phyloP scores from a whole-genome alignment of 345 rosid species.

The Gynandropsis gynandra region DNA sequence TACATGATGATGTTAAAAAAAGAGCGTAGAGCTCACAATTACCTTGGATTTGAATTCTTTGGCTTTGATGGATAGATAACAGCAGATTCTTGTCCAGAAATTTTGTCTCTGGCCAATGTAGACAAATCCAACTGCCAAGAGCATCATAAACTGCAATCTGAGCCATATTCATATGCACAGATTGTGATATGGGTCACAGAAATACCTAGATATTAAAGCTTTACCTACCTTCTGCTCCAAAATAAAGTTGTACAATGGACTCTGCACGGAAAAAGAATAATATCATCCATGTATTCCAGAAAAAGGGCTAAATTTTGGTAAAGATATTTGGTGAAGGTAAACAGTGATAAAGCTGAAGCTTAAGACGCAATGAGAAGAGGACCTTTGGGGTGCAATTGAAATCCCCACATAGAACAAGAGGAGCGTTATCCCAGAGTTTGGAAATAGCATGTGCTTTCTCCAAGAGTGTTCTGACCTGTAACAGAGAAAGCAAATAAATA shows the following conservation, averaged over 20 bases:
- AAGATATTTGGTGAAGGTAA: conserved; percentile 11
- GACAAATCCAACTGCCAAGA: conserved; percentile 60
- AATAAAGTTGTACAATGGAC: conserved; percentile 85
- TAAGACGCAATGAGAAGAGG: conserved; percentile 14
- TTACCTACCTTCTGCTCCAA: conserved; percentile 89
- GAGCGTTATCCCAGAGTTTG: conserved; percentile 72
- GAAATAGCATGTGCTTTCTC: conserved; percentile 75
- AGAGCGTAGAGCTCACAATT: conserved; percentile 15
- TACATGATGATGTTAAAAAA: conserved; percentile 15
- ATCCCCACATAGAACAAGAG: conserved; percentile 92
- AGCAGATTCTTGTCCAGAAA: conserved; percentile 88
- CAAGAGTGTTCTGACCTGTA: conserved; percentile 71
- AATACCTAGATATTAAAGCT: conserved; percentile 10
- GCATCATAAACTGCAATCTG: conserved; percentile 15
- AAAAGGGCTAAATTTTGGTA: conserved; percentile 8
- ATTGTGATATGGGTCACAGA: conserved; percentile 6
- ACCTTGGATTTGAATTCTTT: conserved; percentile 37
- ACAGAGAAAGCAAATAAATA: conserved; percentile 12
- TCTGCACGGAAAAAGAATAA: conserved; percentile 45
- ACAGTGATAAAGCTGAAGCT: conserved; percentile 13
- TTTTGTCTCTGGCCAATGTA: conserved; percentile 62
- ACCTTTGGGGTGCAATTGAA: conserved; percentile 96
- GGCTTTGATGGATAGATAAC: conserved; percentile 37
- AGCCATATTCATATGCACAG: conserved; percentile 10
- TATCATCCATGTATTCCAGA: conserved; percentile 12